Base-by-base conservation (phyloP, 1,284 basidiomycete species). In the Sphagnurus paluster region DNA sequence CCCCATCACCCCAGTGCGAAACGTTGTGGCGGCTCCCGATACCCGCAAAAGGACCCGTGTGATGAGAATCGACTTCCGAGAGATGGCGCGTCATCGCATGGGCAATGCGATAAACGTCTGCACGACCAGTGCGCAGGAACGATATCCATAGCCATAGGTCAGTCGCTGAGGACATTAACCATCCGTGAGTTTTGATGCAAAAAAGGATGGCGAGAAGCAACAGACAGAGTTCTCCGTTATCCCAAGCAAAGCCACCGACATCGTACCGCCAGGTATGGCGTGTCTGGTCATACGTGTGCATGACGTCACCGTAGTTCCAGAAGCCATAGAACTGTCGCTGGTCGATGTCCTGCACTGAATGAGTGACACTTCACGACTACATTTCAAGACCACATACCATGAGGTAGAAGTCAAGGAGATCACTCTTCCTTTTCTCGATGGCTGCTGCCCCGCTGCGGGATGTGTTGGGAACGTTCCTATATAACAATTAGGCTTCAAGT, bases 61-160 rank as follows among this genome's bases (percentile, higher is more conserved):
- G 69, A 49, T 74, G 70, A 26, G 64, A 68, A 51, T 72, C 70
- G 20, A 68, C 66, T 52, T 74, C 71, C 1, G 68, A 67, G 13
- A 72, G 53, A 46, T 72, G 70, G 4, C 69, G 60, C 5, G 71
- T 74, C 65, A 74, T 62, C 3, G 68, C 66, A 36, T 62, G 55
- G 8, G 70, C 69, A 25, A 70, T 62, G 5, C 64, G 61, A 58
- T 68, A 74, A 8, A 72, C 53, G 38, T 74, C 71, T 2, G 67
- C 66, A 21, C 70, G 58, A 2, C 71, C 71, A 13, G 71, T 72
- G 4, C 71, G 66, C 26, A 74, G 49, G 58, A 72, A 72, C 0
- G 69, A 70, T 54, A 68, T 65, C 71, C 71, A 74, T 2, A 74
- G 61, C 71, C 71, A 72, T 9, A 72, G 59, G 43, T 72, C 70